Evolutionary conservation across 2,329 filamentous ascomycete species (phyloP).

Genomic region (Xylariaceae sp.): DNA sequence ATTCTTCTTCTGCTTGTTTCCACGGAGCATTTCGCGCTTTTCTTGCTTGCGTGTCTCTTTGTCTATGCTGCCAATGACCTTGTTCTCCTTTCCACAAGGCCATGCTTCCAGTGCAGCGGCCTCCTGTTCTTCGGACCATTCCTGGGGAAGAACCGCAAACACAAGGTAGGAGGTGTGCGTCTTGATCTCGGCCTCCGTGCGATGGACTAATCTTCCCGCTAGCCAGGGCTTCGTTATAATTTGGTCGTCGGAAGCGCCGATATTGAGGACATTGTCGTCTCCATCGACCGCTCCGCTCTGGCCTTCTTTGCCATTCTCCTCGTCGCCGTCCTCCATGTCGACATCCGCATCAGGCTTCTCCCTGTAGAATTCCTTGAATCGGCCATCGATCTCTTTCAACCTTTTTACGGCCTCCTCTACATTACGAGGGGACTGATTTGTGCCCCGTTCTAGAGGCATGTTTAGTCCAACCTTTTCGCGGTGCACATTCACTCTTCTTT

Average conservation of each 20-base stretch:
- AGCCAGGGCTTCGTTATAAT: conserved; percentile 55
- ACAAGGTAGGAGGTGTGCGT: conserved; percentile 96
- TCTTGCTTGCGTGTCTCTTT: conserved; percentile 52
- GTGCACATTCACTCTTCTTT: conserved; percentile 73
- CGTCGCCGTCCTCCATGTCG: conserved; percentile 38
- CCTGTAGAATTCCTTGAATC: conserved; percentile 59
- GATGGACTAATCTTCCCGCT: conserved; percentile 71
- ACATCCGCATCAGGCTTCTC: conserved; percentile 29
- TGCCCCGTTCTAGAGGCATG: conserved; percentile 59
- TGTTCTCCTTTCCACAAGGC: conserved; percentile 52
- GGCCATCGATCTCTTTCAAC: conserved; percentile 66
- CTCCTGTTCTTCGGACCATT: conserved; percentile 83
- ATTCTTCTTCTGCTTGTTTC: conserved; percentile 41
- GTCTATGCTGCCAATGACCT: conserved; percentile 49
- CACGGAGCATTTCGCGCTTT: conserved; percentile 48
- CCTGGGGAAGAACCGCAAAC: conserved; percentile 81
- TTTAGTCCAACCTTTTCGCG: conserved; percentile 75
- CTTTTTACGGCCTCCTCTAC: conserved; percentile 75
- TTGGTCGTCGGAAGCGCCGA: conserved; percentile 19
- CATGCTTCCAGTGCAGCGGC: conserved; percentile 58
- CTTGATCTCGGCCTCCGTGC: conserved; percentile 83
- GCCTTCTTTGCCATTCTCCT: conserved; percentile 30
- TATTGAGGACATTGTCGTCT: conserved; percentile 27
- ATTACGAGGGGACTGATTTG: conserved; percentile 63
- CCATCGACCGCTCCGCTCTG: conserved; percentile 26